Evolutionary conservation across 768 basidiomycete species (phyloP).

Genomic region (Boletellus ananas): DNA sequence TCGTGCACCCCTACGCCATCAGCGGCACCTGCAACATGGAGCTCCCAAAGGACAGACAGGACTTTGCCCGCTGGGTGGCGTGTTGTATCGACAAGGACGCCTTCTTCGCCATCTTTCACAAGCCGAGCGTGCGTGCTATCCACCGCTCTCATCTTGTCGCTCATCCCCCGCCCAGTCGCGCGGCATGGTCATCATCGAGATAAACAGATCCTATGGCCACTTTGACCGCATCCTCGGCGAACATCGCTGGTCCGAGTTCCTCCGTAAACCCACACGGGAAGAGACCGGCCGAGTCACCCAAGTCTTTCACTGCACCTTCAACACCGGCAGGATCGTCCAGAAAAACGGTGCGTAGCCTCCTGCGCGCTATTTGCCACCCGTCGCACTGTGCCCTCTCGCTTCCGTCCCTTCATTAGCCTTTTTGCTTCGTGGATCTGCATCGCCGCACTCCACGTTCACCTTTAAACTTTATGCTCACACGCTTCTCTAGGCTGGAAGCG

Average conservation of each 20-base stretch:
- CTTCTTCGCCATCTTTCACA: slow-evolving; percentile 41
- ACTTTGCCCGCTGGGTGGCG: slow-evolving; percentile 43
- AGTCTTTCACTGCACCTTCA: slow-evolving; percentile 40
- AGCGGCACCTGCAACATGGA: slow-evolving; percentile 39
- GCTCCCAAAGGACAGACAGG: slow-evolving; percentile 32
- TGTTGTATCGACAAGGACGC: slow-evolving; percentile 34
- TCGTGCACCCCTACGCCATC: slow-evolving; percentile 42
- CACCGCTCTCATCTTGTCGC: background rate
- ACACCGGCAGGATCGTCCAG: slow-evolving; percentile 39
- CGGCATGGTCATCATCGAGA: slow-evolving; percentile 44
- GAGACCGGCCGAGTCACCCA: slow-evolving; percentile 26
- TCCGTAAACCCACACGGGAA: slow-evolving; percentile 30
- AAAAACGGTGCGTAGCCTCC: slow-evolving; percentile 36
- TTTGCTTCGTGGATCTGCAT: background rate
- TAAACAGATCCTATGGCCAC: slow-evolving; percentile 29
- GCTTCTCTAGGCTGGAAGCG: slow-evolving; percentile 43
- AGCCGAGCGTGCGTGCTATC: slow-evolving; percentile 38
- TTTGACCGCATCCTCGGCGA: slow-evolving; percentile 39
- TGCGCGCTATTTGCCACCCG: background rate
- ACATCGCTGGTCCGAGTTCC: slow-evolving; percentile 42
- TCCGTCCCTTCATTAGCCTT: background rate
- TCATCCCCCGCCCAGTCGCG: slow-evolving; percentile 32
- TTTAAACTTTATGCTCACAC: background rate
- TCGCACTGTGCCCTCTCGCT: background rate
- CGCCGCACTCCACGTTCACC: background rate